Base-by-base conservation (phyloP, 495 filamentous ascomycete genomes). In the Gamarada debralockiae region DNA sequence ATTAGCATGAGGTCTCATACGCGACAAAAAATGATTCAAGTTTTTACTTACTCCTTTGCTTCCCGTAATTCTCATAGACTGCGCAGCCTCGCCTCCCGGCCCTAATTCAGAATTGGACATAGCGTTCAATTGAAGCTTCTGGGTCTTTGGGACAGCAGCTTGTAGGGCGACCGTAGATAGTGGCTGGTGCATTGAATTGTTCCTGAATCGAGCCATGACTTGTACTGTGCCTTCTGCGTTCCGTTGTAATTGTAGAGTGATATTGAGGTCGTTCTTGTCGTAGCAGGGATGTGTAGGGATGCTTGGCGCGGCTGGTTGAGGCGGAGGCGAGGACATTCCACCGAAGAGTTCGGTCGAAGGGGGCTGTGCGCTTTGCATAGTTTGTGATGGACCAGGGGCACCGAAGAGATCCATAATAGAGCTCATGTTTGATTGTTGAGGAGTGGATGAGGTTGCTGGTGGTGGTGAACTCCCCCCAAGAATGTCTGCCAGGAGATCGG, bases 61-160 rank as follows among this genome's bases (percentile, higher is more conserved):
- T 55, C 85, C 84, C 12, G 73, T 75, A 46, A 97, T 81, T 63
- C 89, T 87, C 87, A 98, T 91, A 57, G 79, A 73, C 67, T 97
- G 92, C 48, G 84, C 87, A 13, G 89, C 95, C 59, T 97, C 92
- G 14, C 84, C 78, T 2, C 89, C 90, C 2, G 80, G 76, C 12
- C 77, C 82, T 14, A 98, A 65, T 38, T 95, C 89, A 1, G 82
- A 67, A 59, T 80, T 85, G 49, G 83, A 93, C 53, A 98, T 93
- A 47, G 85, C 87, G 62, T 91, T 85, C 44, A 98, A 72, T 66
- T 95, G 89, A 55, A 98, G 67, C 62, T 89, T 92, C 69, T 97
- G 95, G 31, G 84, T 90, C 73, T 96, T 97, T 5, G 93, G 95
- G 55, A 97, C 93, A 3, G 93, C 93, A 41, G 92, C 95, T 68